Conservation (phyloP, 106 monocot genomes). For the Dioscorea zingiberensis region DNA sequence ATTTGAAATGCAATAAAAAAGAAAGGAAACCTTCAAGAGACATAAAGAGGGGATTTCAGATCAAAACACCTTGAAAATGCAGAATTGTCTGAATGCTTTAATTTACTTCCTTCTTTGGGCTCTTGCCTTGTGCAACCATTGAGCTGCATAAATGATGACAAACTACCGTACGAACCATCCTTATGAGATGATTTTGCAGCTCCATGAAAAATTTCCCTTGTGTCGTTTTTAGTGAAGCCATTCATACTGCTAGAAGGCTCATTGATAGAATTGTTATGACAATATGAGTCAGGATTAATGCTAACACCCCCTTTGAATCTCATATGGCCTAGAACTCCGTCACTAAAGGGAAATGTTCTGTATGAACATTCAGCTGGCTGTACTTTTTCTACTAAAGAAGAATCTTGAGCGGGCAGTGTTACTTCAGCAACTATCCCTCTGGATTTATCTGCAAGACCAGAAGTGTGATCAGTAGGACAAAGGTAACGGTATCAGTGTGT, state of each 20-base stretch:
- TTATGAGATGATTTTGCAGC: slow-evolving; percentile 19
- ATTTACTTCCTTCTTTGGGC: slow-evolving; percentile 35
- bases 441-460: slow-evolving; percentile 25
- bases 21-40: background rate
- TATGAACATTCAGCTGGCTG: slow-evolving; percentile 1
- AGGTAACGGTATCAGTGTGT: background rate
- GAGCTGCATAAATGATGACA: slow-evolving; percentile 24
- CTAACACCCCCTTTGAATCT: slow-evolving; percentile 11
- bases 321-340: background rate
- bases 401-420: slow-evolving; percentile 12
- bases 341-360: background rate
- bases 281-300: slow-evolving; percentile 7
- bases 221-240: slow-evolving; percentile 15
- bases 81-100: slow-evolving; percentile 75
- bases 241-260: slow-evolving; percentile 13
- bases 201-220: slow-evolving; percentile 1
- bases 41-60: background rate
- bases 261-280: slow-evolving; percentile 11
- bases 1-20: background rate
- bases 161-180: slow-evolving; percentile 14
- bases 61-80: too few species aligned
- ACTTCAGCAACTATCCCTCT: slow-evolving; percentile 6
- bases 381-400: background rate
- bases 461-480: background rate
- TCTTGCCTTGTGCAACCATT: slow-evolving; percentile 9